Evolutionary conservation across 1,284 basidiomycete species (phyloP), one percentile per base, ranked within the genome.

Genomic region (Anthracocystis panici-leucophaei): DNA sequence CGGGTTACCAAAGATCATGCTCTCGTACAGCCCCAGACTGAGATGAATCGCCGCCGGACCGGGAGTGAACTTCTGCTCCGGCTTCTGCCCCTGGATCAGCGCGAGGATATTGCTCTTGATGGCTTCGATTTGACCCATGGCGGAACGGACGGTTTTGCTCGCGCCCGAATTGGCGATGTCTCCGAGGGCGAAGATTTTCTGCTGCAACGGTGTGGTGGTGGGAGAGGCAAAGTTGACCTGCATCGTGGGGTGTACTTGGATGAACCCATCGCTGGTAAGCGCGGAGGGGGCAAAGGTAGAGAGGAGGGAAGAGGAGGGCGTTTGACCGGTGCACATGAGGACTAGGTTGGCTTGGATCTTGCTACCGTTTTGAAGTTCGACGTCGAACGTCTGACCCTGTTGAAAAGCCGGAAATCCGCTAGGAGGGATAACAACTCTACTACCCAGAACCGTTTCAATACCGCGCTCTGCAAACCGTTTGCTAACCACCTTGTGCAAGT

Each of bases 241-340:
- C 27, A 78, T 45, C 7, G 76, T 76, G 12, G 72, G 62, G 10
- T n/a, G 44, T 33, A 78, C 76, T 21, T 60, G 42, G 58, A 78
- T 72, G 57, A 73, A 75, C 0, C 72, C 73, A 33, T 61, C 55
- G 3, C 7, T 16, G 3, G 65, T 59, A 38, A 75, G 56, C 4
- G 62, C 45, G 2, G 53, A 20, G 5, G 76, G 73, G 2, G 68
- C 57, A 21, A 66, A 67, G 1, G 41, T 21, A 10, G 54, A 33
- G 14, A 76, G 55, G 3, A 78, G 56, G 0, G 52, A 49, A 5
- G 76, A 78, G 8, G 59, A 56, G 0, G 76, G 76, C 6, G 72
- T 72, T 55, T 78, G 76, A 38, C 76, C 76, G 16, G 76, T 78
- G 49, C 76, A 78, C 54, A 73, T 55, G 11, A 78, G 57, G 18